Base-by-base conservation (phyloP, 2,329 filamentous ascomycete genomes). In the Trichophyton equinum region DNA sequence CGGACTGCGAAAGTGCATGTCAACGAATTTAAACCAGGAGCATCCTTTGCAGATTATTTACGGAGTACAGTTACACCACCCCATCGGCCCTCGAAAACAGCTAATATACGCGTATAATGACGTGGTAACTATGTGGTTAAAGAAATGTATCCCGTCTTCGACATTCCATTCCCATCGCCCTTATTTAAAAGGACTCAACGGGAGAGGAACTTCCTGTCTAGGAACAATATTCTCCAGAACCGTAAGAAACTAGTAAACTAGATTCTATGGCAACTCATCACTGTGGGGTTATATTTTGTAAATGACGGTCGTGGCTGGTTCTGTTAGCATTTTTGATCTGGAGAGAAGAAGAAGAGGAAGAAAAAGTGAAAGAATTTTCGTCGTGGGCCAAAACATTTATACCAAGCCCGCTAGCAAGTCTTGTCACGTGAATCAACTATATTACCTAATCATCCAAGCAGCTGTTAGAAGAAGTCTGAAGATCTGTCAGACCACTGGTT, bases 281-380 rank as follows among this genome's bases (percentile, higher is more conserved):
- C 79, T 82, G 81, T 84, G 72, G 72, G 64, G 62, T 30, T 59
- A 8, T 73, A 74, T 73, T 73, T 74, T 30, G 75, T 74, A 76
- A 76, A 79, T 82, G 81, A 79, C 77, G 81, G 83, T 86, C 84
- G 85, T 87, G 85, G 85, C 85, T 81, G 80, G 81, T 76, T 81
- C 80, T 76, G 81, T 80, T 55, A 79, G 70, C 70, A 81, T 73
- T 65, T 72, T 74, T 74, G 70, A 68, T 81, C 73, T 74, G 74
- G 72, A 75, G 73, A 76, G 73, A 76, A 78, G 73, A 71, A 65
- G 63, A 66, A 69, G 67, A 64, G 61, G 61, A 64, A 62, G 61
- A 60, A 62, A 53, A 64, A 62, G 61, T 61, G 53, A 33, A 67
- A 66, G 58, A 61, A 62, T 61, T 62, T 63, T 56, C 49, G 46